Conservation (phyloP, 1,139 yeast genomes). For the Sugiyamaella xylanicola region DNA sequence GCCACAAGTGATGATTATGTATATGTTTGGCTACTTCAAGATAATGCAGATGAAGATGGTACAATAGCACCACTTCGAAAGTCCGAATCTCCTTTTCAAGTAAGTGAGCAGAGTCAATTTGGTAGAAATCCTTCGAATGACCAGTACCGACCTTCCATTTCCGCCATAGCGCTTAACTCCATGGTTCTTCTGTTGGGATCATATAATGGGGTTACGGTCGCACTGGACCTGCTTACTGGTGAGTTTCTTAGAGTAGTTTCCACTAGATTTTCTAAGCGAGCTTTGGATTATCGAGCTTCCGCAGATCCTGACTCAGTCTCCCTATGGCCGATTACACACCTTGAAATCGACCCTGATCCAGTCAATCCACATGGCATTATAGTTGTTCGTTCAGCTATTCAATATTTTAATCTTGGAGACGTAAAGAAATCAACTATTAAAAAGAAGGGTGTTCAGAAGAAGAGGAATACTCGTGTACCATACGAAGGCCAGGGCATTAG, state of each 20-base stretch:
- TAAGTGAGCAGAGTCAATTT: slow-evolving; percentile 18
- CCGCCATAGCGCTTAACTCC: slow-evolving; percentile 47
- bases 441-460: slow-evolving; percentile 38
- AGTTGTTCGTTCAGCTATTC: slow-evolving; percentile 58
- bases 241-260: slow-evolving; percentile 53
- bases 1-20: slow-evolving; percentile 45
- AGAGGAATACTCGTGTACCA: slow-evolving; percentile 24
- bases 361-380: slow-evolving; percentile 55
- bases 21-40: slow-evolving; percentile 47
- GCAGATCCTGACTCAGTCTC: slow-evolving; percentile 26
- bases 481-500: slow-evolving; percentile 23
- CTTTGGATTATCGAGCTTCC: slow-evolving; percentile 37
- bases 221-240: slow-evolving; percentile 67
- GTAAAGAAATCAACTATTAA: slow-evolving; percentile 30
- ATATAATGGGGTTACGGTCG: slow-evolving; percentile 60
- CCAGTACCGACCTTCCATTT: slow-evolving; percentile 38
- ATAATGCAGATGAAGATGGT: slow-evolving; percentile 33
- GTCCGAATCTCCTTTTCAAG: slow-evolving; percentile 39
- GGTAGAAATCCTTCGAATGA: not conserved
- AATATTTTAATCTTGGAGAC: slow-evolving; percentile 64
- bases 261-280: slow-evolving; percentile 50
- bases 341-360: slow-evolving; percentile 50
- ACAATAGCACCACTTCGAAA: slow-evolving; percentile 36
- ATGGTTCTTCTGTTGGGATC: slow-evolving; percentile 61
- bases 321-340: slow-evolving; percentile 47